Evolutionary conservation across 2,329 filamentous ascomycete genomes (phyloP), one percentile per base, ranked within the genome.

Genomic region (Paraphaeosphaeria sporulosa): DNA sequence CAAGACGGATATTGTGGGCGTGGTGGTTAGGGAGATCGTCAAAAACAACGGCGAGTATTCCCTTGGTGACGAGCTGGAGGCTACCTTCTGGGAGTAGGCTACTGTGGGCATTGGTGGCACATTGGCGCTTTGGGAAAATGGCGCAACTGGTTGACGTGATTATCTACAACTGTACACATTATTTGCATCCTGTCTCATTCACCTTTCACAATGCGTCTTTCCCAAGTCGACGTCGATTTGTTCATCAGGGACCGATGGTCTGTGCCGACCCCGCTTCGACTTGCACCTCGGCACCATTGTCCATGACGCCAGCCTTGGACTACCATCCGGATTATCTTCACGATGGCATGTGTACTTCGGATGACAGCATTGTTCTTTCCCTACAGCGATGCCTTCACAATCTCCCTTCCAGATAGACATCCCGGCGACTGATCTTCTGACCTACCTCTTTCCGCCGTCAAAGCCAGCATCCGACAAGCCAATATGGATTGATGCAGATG

Each of bases 401-500:
- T 85, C 83, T 3, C 79, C 76, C 2, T 84, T 81, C 65, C 77
- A 79, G 25, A 73, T 85, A 58, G 77, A 82, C 63, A 80, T 85
- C 36, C 82, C 82, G 10, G 70, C 79, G 60, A 81, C 75, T 55
- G 83, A 83, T 69, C 69, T 80, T 53, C 69, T 80, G 3, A 71
- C 68, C 51, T 67, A 68, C 46, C 68, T 80, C 53, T 81, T 77
- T 60, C 78, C 77, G 1, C 51, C 70, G 19, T 65, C 65, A 44
- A 58, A 72, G 55, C 57, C 67, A 17, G 70, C 76, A 21, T 79
- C 82, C 34, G 73, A 83, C 54, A 76, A 82, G 40, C 83, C 85
- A 7, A 72, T 86, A 61, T 87, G 84, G 84, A 79, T 84, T 55
- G 83, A 87, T 69, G 80, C 83, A 43, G 79, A 79, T 56, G 75